A percentile compares a stretch with the other conserved stretches of the same genome.
Conservation (phyloP, 176 grass and related monocot genomes). For the Oryza glaberrima region DNA sequence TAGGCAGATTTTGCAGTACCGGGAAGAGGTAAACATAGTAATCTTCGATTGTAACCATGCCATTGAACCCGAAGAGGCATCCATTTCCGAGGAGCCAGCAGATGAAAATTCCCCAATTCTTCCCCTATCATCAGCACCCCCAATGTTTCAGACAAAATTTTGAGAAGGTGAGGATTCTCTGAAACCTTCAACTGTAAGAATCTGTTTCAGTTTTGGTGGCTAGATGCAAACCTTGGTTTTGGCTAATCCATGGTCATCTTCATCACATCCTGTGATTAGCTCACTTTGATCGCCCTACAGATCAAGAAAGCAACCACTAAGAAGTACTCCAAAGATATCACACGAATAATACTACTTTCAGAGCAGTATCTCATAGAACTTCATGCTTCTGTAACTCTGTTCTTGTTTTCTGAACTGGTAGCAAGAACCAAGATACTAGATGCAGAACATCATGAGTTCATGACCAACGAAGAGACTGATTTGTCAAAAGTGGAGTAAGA, state of each 20-base stretch:
- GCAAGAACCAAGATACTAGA: neutral
- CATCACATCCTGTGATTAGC: neutral
- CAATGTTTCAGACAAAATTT: neutral
- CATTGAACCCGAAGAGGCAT: constrained; percentile 67
- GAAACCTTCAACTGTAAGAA: neutral
- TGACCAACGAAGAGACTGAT: neutral
- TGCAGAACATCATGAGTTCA: neutral
- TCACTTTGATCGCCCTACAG: neutral
- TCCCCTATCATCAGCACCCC: constrained; percentile 38
- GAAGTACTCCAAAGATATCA: neutral
- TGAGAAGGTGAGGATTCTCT: neutral
- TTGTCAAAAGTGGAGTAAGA: neutral
- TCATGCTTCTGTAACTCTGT: neutral
- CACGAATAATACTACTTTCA: neutral
- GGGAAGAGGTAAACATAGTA: constrained; percentile 63
- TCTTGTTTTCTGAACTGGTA: neutral
- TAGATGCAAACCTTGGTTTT: neutral
- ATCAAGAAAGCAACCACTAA: neutral
- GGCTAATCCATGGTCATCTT: neutral
- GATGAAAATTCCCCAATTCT: constrained; percentile 50
- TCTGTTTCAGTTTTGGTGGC: neutral
- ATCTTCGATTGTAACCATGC: constrained; percentile 75
- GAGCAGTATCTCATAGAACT: neutral
- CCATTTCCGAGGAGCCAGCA: constrained; percentile 79
- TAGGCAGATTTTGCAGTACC: constrained; percentile 17